Base-by-base conservation (phyloP, 768 basidiomycete species). In the Tylopilus sp. region DNA sequence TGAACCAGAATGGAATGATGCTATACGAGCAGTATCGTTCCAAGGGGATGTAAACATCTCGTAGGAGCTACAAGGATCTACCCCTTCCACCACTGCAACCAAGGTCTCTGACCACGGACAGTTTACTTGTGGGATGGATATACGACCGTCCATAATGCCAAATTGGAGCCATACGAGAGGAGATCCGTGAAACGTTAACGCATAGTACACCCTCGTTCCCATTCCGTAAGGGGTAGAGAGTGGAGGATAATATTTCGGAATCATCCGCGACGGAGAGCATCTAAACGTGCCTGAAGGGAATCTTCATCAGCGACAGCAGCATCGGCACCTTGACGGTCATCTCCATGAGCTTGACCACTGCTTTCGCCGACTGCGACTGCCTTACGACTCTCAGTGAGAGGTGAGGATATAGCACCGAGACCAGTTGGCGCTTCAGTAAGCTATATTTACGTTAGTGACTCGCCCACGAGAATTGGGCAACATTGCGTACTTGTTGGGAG, bases 221-320 rank as follows among this genome's bases (percentile, higher is more conserved):
- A 39, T 49, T 55, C 44, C 51, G 35, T 20, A 39, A 44, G 41
- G 26, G 44, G 41, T 17, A 23, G 13, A 39, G 31, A 38, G 20
- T 36, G 25, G n/a, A n/a, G 26, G 7, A 28, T 2, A 28, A 28
- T 28, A 28, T 7, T 7, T 28, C 18, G 12, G 46, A 33, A 35
- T 75, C 67, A 89, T 31, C 86, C 81, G 62, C 85, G 77, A 55
- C 92, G 79, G 47, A 98, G 75, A 31, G 94, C 91, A 71, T 98
- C 94, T 57, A 99, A 69, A 55, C 97, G 77, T 17, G 94, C 92
- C 71, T 98, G 97, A 47, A 99, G 76, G 35, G 89, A 91, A 67
- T 97, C 95, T 70, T 98, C 90, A 58, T 95, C 95, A 1, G 85
- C 77, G 56, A 73, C 64, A 31, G 71, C 74, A 30, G 67, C 76